A percentile compares a stretch with the other conserved stretches of the same genome.
These are phyloP conservation scores for Yamadazyma diospyri DNA, from an alignment of 1,139 yeast genomes.

Conservation along the genomic window DNA sequence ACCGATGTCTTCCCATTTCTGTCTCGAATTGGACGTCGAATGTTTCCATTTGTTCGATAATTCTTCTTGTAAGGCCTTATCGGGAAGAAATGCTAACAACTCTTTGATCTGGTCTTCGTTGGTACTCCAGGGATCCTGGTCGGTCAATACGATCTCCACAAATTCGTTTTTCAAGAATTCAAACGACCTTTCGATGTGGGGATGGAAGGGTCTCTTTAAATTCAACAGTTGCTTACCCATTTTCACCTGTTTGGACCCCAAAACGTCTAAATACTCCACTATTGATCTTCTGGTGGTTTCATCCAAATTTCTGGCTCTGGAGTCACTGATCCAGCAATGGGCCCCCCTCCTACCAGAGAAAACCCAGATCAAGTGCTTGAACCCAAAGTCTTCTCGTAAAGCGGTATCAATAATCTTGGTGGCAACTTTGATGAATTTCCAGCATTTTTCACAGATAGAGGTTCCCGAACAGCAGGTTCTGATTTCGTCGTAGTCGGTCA, in stretches of 20 bases:
- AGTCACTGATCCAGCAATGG: constrained; percentile 96
- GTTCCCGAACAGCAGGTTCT: constrained; percentile 93
- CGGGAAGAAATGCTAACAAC: constrained; percentile 61
- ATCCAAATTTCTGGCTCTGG: constrained; percentile 68
- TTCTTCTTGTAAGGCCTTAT: constrained; percentile 50
- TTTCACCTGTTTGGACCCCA: constrained; percentile 48
- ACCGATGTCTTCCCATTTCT: constrained; percentile 85
- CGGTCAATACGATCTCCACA: constrained; percentile 61
- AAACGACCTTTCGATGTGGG: constrained; percentile 75
- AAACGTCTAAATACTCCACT: constrained; percentile 78
- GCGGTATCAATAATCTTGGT: constrained; percentile 70
- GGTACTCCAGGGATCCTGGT: constrained; percentile 75
- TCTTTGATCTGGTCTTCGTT: constrained; percentile 42
- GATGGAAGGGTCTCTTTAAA: constrained; percentile 81
- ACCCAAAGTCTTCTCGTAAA: constrained; percentile 84
- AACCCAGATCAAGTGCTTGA: constrained; percentile 85
- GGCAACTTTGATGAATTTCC: constrained; percentile 93
- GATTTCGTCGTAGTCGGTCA: constrained; percentile 91
- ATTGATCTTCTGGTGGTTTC: constrained; percentile 75
- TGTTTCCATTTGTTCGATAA: constrained; percentile 47
- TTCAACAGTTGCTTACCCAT: constrained; percentile 38
- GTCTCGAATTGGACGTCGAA: constrained; percentile 29
- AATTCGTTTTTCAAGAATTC: constrained; percentile 64
- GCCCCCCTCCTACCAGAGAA: constrained; percentile 99
- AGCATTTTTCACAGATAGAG: constrained; percentile 81